Evolutionary conservation across 2,329 filamentous ascomycete species (phyloP), one percentile per base, ranked within the genome.

Genomic region (Colletotrichum karsti): DNA sequence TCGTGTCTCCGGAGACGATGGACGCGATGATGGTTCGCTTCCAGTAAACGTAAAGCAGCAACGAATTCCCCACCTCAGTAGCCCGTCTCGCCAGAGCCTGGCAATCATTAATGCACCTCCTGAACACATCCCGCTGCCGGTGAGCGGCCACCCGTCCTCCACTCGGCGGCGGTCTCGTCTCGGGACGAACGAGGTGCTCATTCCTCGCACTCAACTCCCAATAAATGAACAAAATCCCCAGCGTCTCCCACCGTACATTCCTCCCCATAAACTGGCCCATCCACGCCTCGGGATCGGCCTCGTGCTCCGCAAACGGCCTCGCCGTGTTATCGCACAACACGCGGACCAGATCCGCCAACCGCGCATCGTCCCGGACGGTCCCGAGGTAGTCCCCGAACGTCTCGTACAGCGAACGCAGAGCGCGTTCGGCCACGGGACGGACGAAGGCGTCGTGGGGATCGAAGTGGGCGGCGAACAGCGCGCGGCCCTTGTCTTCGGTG

Each of bases 1-100:
- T 78, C 0, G 80, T 79, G 54, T 83, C 82, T 12, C 82, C 82
- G 2, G 73, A 73, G 8, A 81, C 71, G 0, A 82, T 71, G 0
- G 81, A 82, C 28, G 81, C 77, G 1, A 80, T 69, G 2, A 79
- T 77, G 5, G 69, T 59, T 7, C 78, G 74, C n/a, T 79, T 76
- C n/a, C 74, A 71, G 12, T 76, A 73, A 0, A 84, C 73, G 24
- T 77, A 76, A 2, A 83, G 74, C 69, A 84, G 73, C 1, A 81
- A 66, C 4, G 78, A 76, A n/a, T 83, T 84, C 0, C 77, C 75
- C 13, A 48, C 24, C n/a, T 57, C 51, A 1, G 53, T 64, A 10
- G 44, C 72, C 30, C 74, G 67, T 3, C 75, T 63, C 7, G 73
- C 69, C 37, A 82, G 51, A 1, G 77, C 76, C n/a, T 81, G 73